These are phyloP conservation scores for Lentinula sp. DNA, from an alignment of 768 basidiomycete genomes.

Conservation along the genomic window DNA sequence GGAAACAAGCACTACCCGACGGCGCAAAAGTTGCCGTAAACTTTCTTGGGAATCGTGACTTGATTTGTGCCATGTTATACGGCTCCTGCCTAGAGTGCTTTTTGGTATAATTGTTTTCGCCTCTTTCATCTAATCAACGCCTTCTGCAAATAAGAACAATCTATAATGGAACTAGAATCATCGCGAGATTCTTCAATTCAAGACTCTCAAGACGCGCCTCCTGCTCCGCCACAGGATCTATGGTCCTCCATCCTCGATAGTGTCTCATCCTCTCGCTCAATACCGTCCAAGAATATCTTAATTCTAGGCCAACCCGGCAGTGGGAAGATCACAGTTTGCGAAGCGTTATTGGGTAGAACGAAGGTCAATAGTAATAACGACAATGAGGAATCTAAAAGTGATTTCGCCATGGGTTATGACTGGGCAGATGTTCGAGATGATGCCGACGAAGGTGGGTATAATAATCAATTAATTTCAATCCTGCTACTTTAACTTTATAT, in stretches of 20 bases:
- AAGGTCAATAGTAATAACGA: slow-evolving; percentile 30
- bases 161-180: background rate
- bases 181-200: background rate
- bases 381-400: slow-evolving; percentile 28
- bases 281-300: slow-evolving; percentile 83
- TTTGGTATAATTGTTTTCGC: no score
- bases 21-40: no score
- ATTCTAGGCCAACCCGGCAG: slow-evolving; percentile 75
- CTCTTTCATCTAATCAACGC: background rate
- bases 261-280: slow-evolving; percentile 74
- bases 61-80: no score
- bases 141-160: background rate
- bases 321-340: slow-evolving; percentile 72
- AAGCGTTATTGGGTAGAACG: slow-evolving; percentile 69
- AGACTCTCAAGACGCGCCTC: background rate
- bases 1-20: no score
- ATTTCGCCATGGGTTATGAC: slow-evolving; percentile 89
- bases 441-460: slow-evolving; percentile 79
- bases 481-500: background rate
- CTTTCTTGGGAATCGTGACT: no score
- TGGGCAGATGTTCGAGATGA: slow-evolving; percentile 90
- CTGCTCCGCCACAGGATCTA: slow-evolving; percentile 62
- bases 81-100: no score
- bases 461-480: background rate
- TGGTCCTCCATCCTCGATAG: slow-evolving; percentile 93